A percentile compares a stretch with the other conserved stretches of the same genome.
Evolutionary conservation across 192 early-diverging fungal genomes (phyloP).

Genomic region (Backusella parvicylindrica): DNA sequence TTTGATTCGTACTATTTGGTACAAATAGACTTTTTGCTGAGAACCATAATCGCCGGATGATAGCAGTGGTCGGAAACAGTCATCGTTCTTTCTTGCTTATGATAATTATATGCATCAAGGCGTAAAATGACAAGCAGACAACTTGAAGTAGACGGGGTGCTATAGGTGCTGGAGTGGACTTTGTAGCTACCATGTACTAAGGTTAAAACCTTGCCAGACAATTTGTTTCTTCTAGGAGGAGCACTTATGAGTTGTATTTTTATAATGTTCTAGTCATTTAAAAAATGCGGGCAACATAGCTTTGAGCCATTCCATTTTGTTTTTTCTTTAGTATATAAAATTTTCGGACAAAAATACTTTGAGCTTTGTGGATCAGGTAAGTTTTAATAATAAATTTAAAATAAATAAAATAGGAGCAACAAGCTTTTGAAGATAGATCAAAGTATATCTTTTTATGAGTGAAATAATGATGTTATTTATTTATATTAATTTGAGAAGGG

Average conservation of each 20-base stretch:
- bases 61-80: slow-evolving; percentile 27
- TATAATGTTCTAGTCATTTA: too few species aligned
- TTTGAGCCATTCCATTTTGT: too few species aligned
- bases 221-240: slow-evolving; percentile 12
- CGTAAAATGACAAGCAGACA: slow-evolving; percentile 51
- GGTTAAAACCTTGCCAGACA: slow-evolving; percentile 20
- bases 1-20: slow-evolving; percentile 25
- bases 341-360: too few species aligned
- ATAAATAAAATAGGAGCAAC: too few species aligned
- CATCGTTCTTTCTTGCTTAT: slow-evolving; percentile 13
- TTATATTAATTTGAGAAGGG: too few species aligned
- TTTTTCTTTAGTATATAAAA: too few species aligned
- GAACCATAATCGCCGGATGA: slow-evolving; percentile 34
- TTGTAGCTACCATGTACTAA: slow-evolving; percentile 30
- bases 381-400: too few species aligned
- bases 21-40: slow-evolving; percentile 15
- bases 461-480: too few species aligned
- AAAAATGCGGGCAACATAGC: too few species aligned
- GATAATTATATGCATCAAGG: slow-evolving; percentile 35
- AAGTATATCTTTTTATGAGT: too few species aligned
- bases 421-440: too few species aligned
- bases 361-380: too few species aligned
- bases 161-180: slow-evolving; percentile 52
- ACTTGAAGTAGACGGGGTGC: slow-evolving; percentile 44
- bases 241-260: neutral